A percentile compares a stretch with the other conserved stretches of the same genome.
These are phyloP conservation scores for Botryotinia calthae DNA, from an alignment of 2,329 filamentous ascomycete species.

Conservation along the genomic window DNA sequence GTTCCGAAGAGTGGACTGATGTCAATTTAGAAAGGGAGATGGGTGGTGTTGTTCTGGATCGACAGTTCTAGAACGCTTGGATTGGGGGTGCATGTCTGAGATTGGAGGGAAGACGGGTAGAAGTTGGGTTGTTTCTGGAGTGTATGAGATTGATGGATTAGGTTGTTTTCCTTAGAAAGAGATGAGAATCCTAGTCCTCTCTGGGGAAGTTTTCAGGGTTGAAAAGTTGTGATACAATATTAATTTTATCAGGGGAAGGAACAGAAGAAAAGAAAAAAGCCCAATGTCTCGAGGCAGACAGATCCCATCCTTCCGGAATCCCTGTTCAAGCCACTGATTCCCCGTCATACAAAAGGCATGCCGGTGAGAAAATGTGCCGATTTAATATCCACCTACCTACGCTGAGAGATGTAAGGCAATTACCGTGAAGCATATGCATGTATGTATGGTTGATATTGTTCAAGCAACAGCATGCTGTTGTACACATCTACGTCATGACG, in stretches of 20 bases:
- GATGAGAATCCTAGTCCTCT: not conserved
- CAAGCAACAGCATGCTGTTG: not conserved
- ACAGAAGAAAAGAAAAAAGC: no score
- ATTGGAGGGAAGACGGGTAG: no score
- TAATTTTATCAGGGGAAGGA: not conserved
- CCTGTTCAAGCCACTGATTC: not conserved
- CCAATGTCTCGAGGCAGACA: not conserved
- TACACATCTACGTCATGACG: slow-evolving; percentile 2
- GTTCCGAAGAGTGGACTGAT: not conserved
- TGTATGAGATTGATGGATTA: not conserved
- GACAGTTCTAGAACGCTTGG: not conserved
- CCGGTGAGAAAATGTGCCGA: not conserved
- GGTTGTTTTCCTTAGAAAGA: not conserved
- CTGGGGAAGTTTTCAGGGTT: not conserved
- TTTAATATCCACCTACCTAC: not conserved
- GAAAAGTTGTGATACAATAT: not conserved
- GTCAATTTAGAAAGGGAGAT: not conserved
- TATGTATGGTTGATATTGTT: not conserved
- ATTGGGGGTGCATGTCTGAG: not conserved
- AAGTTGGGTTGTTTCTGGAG: not conserved
- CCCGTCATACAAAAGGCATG: not conserved
- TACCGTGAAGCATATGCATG: not conserved
- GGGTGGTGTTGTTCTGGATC: not conserved
- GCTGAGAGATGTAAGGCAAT: not conserved
- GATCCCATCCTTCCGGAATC: not conserved